Conservation (phyloP, 129 eudicot genomes). For the Flaveria trinervia region DNA sequence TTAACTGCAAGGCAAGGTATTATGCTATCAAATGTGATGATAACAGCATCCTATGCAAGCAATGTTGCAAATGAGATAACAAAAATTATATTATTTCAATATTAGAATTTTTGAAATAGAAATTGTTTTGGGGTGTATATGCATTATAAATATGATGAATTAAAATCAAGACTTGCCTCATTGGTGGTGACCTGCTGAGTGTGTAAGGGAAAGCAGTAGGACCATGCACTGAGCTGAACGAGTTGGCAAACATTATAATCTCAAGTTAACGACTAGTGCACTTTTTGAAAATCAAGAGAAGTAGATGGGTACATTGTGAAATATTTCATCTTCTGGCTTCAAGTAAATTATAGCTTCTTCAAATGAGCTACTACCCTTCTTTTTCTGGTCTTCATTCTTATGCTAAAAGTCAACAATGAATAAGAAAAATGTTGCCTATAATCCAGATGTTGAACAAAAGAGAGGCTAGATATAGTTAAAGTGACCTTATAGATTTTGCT, state of each 20-base stretch:
- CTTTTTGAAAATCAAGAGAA: background rate
- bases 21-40: background rate
- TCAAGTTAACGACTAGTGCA: background rate
- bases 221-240: slow-evolving; percentile 78
- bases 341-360: slow-evolving; percentile 62
- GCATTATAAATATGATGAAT: background rate
- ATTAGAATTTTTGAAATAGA: too few relatives aligned
- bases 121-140: too few relatives aligned
- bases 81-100: background rate
- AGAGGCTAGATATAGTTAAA: background rate
- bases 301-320: slow-evolving; percentile 53
- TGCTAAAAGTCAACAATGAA: slow-evolving; percentile 32
- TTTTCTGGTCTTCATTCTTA: slow-evolving; percentile 47
- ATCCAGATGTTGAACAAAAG: background rate
- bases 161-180: slow-evolving; percentile 46
- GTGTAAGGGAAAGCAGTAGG: slow-evolving; percentile 61
- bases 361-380: slow-evolving; percentile 38
- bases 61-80: background rate
- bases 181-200: slow-evolving; percentile 52
- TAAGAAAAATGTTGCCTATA: background rate
- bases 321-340: slow-evolving; percentile 80
- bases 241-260: slow-evolving; percentile 17
- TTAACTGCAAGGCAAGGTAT: slow-evolving; percentile 27
- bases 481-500: slow-evolving; percentile 72
- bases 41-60: background rate